Conservation (phyloP, 192 early-diverging fungal species). For the Geosiphon pyriformis region DNA sequence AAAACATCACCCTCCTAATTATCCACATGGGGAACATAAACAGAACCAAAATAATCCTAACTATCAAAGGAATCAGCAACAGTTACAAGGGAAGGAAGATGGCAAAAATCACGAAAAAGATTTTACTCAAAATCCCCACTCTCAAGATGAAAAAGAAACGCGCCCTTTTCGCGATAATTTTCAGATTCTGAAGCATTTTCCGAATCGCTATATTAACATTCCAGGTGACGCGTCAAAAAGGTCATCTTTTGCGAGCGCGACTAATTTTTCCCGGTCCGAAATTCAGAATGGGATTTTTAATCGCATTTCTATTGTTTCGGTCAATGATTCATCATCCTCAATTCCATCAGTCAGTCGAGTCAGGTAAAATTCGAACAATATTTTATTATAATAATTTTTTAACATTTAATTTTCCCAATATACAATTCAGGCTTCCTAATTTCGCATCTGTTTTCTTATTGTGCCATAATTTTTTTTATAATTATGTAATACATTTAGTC, state of each 20-base stretch:
- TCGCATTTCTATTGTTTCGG: background rate
- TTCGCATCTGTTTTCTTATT: too few relatives aligned
- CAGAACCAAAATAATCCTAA: background rate
- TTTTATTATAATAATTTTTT: too few relatives aligned
- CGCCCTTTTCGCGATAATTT: background rate
- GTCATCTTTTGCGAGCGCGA: background rate
- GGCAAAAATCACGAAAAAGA: conserved; percentile 8
- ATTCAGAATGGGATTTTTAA: conserved; percentile 12
- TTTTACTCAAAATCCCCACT: background rate
- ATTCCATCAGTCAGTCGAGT: conserved; percentile 12
- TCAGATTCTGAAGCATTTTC: background rate
- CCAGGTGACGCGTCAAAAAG: background rate
- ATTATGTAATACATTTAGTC: too few relatives aligned
- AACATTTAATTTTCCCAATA: too few relatives aligned
- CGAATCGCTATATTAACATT: background rate
- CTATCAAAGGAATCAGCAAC: conserved; percentile 27
- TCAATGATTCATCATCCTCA: conserved; percentile 21
- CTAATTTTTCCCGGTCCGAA: background rate
- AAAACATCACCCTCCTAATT: conserved; percentile 8
- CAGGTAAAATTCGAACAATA: conserved; percentile 25
- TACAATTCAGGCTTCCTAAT: too few relatives aligned
- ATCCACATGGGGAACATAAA: background rate
- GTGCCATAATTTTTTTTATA: too few relatives aligned
- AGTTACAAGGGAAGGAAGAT: conserved; percentile 8
- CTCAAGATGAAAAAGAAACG: conserved; percentile 6